Evolutionary conservation across 352 stramenopile species (phyloP).

Genomic region (Phytophthora citricola): DNA sequence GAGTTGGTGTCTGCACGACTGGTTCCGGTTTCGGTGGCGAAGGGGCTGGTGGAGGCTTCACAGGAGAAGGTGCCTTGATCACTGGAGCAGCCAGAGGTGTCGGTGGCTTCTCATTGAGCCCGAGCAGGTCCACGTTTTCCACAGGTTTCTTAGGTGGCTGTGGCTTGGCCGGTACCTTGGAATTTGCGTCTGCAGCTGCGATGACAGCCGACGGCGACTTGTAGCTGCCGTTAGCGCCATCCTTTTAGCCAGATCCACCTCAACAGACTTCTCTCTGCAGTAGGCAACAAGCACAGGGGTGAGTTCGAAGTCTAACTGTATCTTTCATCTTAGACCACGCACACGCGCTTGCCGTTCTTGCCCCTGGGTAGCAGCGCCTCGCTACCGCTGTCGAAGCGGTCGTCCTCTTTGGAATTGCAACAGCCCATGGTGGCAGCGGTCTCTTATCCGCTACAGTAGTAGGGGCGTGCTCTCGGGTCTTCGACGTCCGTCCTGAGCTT

Average conservation of each 20-base stretch:
- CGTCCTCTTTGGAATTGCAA: conserved; percentile 72
- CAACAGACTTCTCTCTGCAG: conserved; percentile 41
- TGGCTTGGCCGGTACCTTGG: conserved; percentile 40
- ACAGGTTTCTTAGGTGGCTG: conserved; percentile 29
- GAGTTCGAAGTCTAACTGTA: not conserved
- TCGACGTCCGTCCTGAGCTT: conserved; percentile 2
- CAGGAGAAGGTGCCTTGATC: conserved; percentile 22
- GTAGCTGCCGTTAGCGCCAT: conserved; percentile 35
- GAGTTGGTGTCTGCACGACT: conserved; percentile 13
- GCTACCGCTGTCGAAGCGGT: conserved; percentile 57
- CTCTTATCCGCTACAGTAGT: conserved; percentile 8
- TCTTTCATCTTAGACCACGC: conserved; percentile 13
- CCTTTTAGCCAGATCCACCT: conserved; percentile 47
- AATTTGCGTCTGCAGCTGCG: conserved; percentile 32
- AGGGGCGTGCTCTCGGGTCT: too few relatives aligned
- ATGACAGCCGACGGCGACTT: conserved; percentile 42
- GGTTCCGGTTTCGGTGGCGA: conserved; percentile 22
- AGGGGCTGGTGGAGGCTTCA: conserved; percentile 16
- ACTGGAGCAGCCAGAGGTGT: conserved; percentile 27
- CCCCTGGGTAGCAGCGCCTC: conserved; percentile 70
- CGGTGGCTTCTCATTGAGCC: conserved; percentile 43
- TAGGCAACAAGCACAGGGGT: conserved; percentile 6
- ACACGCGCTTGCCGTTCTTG: conserved; percentile 39
- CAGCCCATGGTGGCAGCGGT: conserved; percentile 56
- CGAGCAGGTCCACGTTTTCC: conserved; percentile 58